Percentiles rank a stretch among this genome's conserved stretches.
These are phyloP conservation scores for Entophlyctis luteolus DNA, from an alignment of 192 early-diverging fungal species.

Conservation along the genomic window DNA sequence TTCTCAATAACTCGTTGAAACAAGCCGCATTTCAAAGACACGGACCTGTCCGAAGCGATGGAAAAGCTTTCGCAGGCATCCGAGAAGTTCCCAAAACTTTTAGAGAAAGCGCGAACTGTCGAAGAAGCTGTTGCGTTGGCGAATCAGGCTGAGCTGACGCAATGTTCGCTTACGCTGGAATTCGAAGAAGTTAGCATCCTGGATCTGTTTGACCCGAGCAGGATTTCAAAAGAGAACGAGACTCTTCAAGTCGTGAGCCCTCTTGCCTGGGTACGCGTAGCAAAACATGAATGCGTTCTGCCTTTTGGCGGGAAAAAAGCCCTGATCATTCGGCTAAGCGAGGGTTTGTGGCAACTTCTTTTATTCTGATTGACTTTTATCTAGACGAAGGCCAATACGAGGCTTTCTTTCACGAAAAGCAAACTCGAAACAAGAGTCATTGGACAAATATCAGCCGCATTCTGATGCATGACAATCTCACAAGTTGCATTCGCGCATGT, in stretches of 20 bases:
- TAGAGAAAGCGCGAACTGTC: neutral
- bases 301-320: neutral
- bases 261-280: conserved; percentile 13
- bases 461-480: conserved; percentile 39
- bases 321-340: neutral
- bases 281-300: neutral
- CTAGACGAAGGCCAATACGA: neutral
- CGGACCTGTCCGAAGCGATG: neutral
- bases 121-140: neutral
- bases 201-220: neutral
- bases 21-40: neutral
- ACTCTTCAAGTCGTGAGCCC: neutral
- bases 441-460: neutral
- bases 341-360: neutral
- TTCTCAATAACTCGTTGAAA: neutral
- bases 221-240: neutral
- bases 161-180: neutral
- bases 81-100: neutral
- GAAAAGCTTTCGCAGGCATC: neutral
- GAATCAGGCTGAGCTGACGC: neutral
- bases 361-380: neutral
- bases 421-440: neutral
- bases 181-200: neutral
- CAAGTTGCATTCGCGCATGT: conserved; percentile 54
- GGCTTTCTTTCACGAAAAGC: neutral